Base-by-base conservation (phyloP, 305 asterid species). In the Solanum chacoense region DNA sequence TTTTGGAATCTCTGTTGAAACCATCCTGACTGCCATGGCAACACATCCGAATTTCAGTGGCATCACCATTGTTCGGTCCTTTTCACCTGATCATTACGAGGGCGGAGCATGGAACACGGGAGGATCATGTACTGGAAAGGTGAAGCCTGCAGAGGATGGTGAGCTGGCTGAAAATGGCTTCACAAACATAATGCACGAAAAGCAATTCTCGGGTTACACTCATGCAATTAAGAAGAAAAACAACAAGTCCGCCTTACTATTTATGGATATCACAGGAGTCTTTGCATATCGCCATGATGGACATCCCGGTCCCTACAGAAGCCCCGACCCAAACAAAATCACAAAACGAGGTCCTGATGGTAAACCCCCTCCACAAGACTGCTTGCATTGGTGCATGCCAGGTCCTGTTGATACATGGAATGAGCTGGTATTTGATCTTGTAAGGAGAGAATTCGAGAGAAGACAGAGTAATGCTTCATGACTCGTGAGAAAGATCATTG, bases 311-410 rank as follows among this genome's bases (percentile, higher is more conserved):
- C 99, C 99, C 1, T 95, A 94, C 89, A 92, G 98, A 75, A 95
- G 94, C 92, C 93, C 92, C 0, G 98, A 97, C 87, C 99, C 99
- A 1, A 95, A 96, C 88, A 96, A 97, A 92, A 86, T 95, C 81
- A 96, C 98, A 13, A 94, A 94, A 88, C 88, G 98, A 77, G 98
- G 98, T 28, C 98, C 97, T 3, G 95, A 95, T 87, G 99, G 99
- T 31, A 84, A 90, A 91, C 99, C 99, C 11, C 99, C 99, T 3
- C 96, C 98, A 0, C 99, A 97, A 92, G 99, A 97, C 89, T 97
- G 99, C 93, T 88, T 97, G 93, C 99, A 97, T 79, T 97, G 99
- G 99, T 97, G 99, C 94, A 97, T 97, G 99, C 99, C 99, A 9
- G 99, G 99, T 38, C 98, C 99, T 3, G 98, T 97, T 63, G 99